A percentile compares a stretch with the other conserved stretches of the same genome.
phyloP scores from a whole-genome alignment of 768 basidiomycete species.

The Mrakia hoshinonis region DNA sequence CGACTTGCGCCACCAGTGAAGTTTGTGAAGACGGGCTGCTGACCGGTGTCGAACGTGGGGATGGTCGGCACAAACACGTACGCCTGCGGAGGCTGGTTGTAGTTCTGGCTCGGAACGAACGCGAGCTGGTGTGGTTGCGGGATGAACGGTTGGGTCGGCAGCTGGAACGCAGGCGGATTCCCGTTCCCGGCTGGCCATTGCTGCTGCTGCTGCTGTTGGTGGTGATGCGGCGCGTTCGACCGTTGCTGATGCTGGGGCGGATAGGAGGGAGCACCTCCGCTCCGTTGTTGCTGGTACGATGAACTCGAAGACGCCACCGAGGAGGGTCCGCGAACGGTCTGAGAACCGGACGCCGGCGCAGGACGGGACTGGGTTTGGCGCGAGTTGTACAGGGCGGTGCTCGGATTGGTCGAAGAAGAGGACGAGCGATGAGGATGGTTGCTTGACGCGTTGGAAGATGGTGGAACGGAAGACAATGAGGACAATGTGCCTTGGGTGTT shows the following conservation, averaged over 20 bases:
- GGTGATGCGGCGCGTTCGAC: not conserved
- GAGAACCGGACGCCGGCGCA: not conserved
- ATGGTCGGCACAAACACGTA: slow-evolving; percentile 21
- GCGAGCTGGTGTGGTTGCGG: slow-evolving; percentile 19
- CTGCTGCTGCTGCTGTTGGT: slow-evolving; percentile 8
- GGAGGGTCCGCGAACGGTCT: not conserved
- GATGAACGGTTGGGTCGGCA: not conserved
- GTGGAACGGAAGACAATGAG: not conserved
- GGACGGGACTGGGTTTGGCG: not conserved
- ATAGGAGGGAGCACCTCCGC: not conserved
- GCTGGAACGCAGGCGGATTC: not conserved
- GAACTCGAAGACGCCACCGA: not conserved
- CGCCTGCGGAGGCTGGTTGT: slow-evolving; percentile 20
- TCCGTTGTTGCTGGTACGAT: not conserved
- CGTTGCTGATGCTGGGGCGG: slow-evolving; percentile 8
- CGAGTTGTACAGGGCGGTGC: not conserved
- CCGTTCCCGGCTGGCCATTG: not conserved
- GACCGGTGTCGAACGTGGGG: slow-evolving; percentile 14
- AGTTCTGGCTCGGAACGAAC: not conserved
- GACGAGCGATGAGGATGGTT: not conserved
- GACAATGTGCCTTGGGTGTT: not conserved
- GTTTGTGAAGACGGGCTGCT: not conserved
- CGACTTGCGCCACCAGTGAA: not conserved
- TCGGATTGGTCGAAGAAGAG: not conserved
- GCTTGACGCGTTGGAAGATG: not conserved